Base-by-base conservation (phyloP, 768 basidiomycete species). In the Naematelia encephala region DNA sequence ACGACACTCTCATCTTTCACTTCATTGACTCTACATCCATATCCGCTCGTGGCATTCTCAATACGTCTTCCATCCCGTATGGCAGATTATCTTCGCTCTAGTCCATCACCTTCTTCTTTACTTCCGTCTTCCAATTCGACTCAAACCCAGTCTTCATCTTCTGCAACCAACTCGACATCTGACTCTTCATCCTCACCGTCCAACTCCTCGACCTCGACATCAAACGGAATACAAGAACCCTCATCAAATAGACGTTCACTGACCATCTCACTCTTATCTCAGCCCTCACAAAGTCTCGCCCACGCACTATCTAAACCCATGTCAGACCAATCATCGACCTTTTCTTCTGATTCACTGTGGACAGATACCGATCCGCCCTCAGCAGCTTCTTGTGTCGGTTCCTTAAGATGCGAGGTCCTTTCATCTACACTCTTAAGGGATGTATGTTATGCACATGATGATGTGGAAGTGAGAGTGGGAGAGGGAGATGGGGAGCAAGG, bases 1-100 rank as follows among this genome's bases (percentile, higher is more conserved):
- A 91, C 91, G 21, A 97, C 93, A 0, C 81, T 98, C 28, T 93
- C 93, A 8, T 94, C 91, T 0, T 91, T 98, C 74, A 85, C 90
- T 21, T 91, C 91, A 26, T 85, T 97, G 70, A 85, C 93, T 1
- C 84, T 98, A 81, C 85, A 91, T 64, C 93, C 93, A 1, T 80
- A 85, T 64, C 91, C 92, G 0, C 83, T 96, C 57, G 83, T 98
- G 69, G 83, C 90, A 0, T 98, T 97, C 75, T 87, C 91, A 16
- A 82, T 98, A 19, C 87, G 91, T 29, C 82, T 91, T 16, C 93
- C 93, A 3, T 94, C 91, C 0, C 82, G 91, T 2, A 89, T 94
- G 85, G 91, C 91, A 0, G 56, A 74, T 22, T 72, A 70, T 53
- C 65, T 79, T 16, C 58, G 65, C 23, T 27, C 3, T 11, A n/a